phyloP scores from a whole-genome alignment of 1,139 yeast genomes.

The Scheffersomyces titani region DNA sequence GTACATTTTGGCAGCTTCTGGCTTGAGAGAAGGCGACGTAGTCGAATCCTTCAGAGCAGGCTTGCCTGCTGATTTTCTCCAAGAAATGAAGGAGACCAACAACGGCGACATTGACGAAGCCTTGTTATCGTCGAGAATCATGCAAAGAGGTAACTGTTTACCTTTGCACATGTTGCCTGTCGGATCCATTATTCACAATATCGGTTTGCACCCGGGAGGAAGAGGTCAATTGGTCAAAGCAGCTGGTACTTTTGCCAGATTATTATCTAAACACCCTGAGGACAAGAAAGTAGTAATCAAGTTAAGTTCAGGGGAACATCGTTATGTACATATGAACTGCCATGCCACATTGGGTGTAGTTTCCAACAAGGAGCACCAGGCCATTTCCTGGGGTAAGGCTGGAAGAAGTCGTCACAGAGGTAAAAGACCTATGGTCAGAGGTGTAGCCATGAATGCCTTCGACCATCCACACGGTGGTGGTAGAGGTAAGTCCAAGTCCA shows the following conservation, averaged over 20 bases:
- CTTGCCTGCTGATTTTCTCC: constrained; percentile 72
- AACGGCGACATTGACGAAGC: constrained; percentile 93
- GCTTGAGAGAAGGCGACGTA: constrained; percentile 86
- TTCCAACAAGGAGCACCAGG: constrained; percentile 93
- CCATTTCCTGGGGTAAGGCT: constrained; percentile 91
- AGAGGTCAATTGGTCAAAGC: constrained; percentile 89
- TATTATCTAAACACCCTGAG: constrained; percentile 77
- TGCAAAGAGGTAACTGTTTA: constrained; percentile 92
- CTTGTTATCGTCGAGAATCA: constrained; percentile 79
- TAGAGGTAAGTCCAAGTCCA: constrained; percentile 98
- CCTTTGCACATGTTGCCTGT: constrained; percentile 91
- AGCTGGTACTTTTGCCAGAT: constrained; percentile 93
- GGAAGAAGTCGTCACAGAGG: constrained; percentile 95
- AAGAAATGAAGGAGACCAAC: constrained; percentile 60
- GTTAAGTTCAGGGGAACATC: constrained; percentile 89
- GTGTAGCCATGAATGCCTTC: constrained; percentile 96
- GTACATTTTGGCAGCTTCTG: constrained; percentile 89
- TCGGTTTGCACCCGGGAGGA: constrained; percentile 76
- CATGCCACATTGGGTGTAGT: constrained; percentile 95
- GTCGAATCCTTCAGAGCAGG: constrained; percentile 90
- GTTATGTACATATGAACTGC: constrained; percentile 81
- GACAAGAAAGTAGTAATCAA: constrained; percentile 74
- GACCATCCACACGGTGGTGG: constrained; percentile 99
- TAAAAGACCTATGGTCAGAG: constrained; percentile 93
- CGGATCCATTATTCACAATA: constrained; percentile 87